phyloP scores from a whole-genome alignment of 2,329 filamentous ascomycete species.

The Aspergillus fischeri region DNA sequence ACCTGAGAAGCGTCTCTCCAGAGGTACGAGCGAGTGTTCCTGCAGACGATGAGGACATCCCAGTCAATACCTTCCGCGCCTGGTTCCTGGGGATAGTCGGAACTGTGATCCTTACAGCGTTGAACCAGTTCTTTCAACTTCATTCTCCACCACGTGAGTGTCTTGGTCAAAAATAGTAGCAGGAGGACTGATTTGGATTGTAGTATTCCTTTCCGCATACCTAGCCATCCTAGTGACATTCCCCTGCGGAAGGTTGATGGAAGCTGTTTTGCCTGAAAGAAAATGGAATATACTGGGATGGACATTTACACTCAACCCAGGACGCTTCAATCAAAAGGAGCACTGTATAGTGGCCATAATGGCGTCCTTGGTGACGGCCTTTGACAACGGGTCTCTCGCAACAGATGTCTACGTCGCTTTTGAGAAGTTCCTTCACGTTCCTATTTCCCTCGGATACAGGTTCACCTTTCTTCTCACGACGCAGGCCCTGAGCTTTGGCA shows the following conservation, averaged over 20 bases:
- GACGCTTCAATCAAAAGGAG: slow-evolving; percentile 29
- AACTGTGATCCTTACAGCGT: slow-evolving; percentile 9
- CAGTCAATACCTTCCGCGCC: slow-evolving; percentile 26
- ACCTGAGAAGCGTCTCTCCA: neutral
- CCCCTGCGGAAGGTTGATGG: slow-evolving; percentile 10
- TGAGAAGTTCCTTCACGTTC: slow-evolving; percentile 13
- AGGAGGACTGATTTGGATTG: neutral
- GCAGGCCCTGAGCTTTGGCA: slow-evolving; percentile 63
- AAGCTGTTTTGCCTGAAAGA: slow-evolving; percentile 5
- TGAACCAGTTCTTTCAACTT: slow-evolving; percentile 16
- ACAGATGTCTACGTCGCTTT: slow-evolving; percentile 17
- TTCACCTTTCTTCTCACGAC: slow-evolving; percentile 49
- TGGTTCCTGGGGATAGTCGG: slow-evolving; percentile 41
- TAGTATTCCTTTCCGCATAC: slow-evolving; percentile 8
- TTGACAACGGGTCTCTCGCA: slow-evolving; percentile 9
- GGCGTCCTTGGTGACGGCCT: slow-evolving; percentile 8
- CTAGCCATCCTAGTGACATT: slow-evolving; percentile 11
- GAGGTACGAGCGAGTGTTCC: slow-evolving; percentile 17
- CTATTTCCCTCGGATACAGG: slow-evolving; percentile 17
- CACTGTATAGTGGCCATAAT: slow-evolving; percentile 10
- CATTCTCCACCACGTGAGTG: slow-evolving; percentile 10
- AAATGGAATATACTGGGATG: slow-evolving; percentile 1
- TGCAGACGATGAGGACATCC: slow-evolving; percentile 13
- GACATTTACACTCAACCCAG: slow-evolving; percentile 24
- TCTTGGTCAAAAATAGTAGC: neutral